Evolutionary conservation across 2,329 filamentous ascomycete genomes (phyloP), one percentile per base, ranked within the genome.

Genomic region (Ophiostoma populinum): DNA sequence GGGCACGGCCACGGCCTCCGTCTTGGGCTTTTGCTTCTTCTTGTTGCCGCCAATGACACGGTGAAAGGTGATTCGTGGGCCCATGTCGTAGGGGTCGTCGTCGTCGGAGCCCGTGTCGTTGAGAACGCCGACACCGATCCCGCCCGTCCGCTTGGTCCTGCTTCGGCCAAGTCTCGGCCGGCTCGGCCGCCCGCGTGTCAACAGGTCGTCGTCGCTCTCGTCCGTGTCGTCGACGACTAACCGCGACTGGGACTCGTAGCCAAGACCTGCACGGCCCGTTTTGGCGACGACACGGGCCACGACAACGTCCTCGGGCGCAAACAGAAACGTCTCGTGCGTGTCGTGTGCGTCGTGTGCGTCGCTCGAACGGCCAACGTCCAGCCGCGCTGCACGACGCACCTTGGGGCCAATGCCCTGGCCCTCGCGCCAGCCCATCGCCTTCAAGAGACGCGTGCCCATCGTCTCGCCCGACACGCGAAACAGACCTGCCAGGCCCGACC

Each of bases 31-130:
- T 47, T 70, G 80, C 51, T 82, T 86, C 52, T 77, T 79, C 54
- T 81, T 92, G 42, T 86, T 78, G 0, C 76, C 79, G 13, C 82
- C 85, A 40, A 94, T 71, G 5, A 77, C 66, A 26, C 75, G 71
- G 46, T 81, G 92, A 54, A 92, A 93, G 10, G 77, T 82, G 51
- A 94, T 92, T 45, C 75, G 78, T 0, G 90, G 90, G 0, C 87
- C 87, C 35, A 95, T 76, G 39, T 87, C 80, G 50, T 93, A 95
- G 0, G 83, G 80, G 48, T 94, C 86, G 47, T 95, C 90, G 30
- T 94, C 86, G 45, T 95, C 90, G 5, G 87, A 94, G 9, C 85
- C 86, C 15, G 77, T 90, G 45, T 94, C 87, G 47, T 95, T 94
- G 30, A 95, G 57, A 2, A 94, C 65, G 0, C 87, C 87, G 11